phyloP scores from a whole-genome alignment of 306 rosid species.

The Lathyrus oleraceus region DNA sequence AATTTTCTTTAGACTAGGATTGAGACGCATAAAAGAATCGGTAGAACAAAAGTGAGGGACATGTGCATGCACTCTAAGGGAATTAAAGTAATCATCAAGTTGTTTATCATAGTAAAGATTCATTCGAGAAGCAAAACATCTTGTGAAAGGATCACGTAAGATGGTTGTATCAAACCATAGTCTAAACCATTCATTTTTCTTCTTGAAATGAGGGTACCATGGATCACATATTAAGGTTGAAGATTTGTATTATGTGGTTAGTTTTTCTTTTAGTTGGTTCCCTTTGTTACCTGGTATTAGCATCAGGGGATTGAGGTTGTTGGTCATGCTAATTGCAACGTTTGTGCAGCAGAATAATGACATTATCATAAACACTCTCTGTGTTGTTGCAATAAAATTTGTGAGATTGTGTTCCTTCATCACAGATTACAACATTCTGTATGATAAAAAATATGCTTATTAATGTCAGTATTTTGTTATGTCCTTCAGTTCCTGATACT shows the following conservation, averaged over 20 bases:
- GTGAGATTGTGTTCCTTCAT: slow-evolving; percentile 35
- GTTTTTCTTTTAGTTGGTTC: slow-evolving; percentile 78
- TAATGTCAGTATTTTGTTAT: too few relatives aligned
- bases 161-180: slow-evolving; percentile 79
- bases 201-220: slow-evolving; percentile 62
- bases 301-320: slow-evolving; percentile 61
- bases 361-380: slow-evolving; percentile 44
- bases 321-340: slow-evolving; percentile 36
- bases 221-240: slow-evolving; percentile 56
- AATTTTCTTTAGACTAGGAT: slow-evolving; percentile 71
- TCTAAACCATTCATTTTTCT: slow-evolving; percentile 75
- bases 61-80: slow-evolving; percentile 68
- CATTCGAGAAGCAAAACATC: slow-evolving; percentile 85
- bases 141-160: slow-evolving; percentile 64
- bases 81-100: slow-evolving; percentile 63
- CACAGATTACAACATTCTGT: neutral
- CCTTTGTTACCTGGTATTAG: slow-evolving; percentile 86
- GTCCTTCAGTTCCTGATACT: too few relatives aligned
- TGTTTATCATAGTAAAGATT: slow-evolving; percentile 53
- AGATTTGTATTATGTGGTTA: slow-evolving; percentile 56
- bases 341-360: slow-evolving; percentile 42
- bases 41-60: slow-evolving; percentile 76
- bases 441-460: too few relatives aligned
- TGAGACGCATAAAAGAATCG: slow-evolving; percentile 66
- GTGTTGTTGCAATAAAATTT: slow-evolving; percentile 15